A percentile compares a stretch with the other conserved stretches of the same genome.
phyloP scores from a whole-genome alignment of 495 filamentous ascomycete species.

The Penicillium cinerascens region DNA sequence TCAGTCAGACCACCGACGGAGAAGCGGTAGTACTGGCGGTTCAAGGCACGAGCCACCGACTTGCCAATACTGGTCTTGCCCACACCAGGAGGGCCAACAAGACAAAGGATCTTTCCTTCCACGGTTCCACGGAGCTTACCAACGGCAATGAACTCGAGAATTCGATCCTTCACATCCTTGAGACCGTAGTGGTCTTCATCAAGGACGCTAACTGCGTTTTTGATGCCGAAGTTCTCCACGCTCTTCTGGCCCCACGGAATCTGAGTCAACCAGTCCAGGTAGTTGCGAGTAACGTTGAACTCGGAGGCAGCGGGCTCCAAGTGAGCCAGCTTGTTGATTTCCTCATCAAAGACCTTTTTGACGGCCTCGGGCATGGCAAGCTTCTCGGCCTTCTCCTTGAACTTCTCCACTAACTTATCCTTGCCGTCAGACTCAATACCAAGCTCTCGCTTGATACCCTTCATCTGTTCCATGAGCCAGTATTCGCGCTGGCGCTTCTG shows the following conservation, averaged over 20 bases:
- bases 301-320: conserved; percentile 93
- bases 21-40: conserved; percentile 95
- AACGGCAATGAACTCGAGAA: conserved; percentile 97
- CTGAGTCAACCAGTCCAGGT: conserved; percentile 97
- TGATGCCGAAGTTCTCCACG: conserved; percentile 93
- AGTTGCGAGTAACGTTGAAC: conserved; percentile 99
- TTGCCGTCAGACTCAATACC: conserved; percentile 97
- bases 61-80: conserved; percentile 99
- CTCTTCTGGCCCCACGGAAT: conserved; percentile 97
- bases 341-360: conserved; percentile 96
- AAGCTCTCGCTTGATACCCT: conserved; percentile 93
- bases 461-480: conserved; percentile 99
- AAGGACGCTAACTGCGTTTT: conserved; percentile 82
- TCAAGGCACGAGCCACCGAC: conserved; percentile 90
- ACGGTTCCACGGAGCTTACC: conserved; percentile 96
- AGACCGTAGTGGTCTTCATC: conserved; percentile 97
- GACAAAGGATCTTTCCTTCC: conserved; percentile 97
- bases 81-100: conserved; percentile 94
- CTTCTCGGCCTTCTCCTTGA: conserved; percentile 91
- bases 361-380: conserved; percentile 96
- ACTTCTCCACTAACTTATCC: conserved; percentile 95
- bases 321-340: conserved; percentile 93
- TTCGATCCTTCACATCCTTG: conserved; percentile 98
- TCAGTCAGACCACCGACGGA: conserved; percentile 95
- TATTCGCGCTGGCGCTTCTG: conserved; percentile 98